Evolutionary conservation across 2,329 filamentous ascomycete species (phyloP).

Genomic region (Chaetoscypha palmicola): DNA sequence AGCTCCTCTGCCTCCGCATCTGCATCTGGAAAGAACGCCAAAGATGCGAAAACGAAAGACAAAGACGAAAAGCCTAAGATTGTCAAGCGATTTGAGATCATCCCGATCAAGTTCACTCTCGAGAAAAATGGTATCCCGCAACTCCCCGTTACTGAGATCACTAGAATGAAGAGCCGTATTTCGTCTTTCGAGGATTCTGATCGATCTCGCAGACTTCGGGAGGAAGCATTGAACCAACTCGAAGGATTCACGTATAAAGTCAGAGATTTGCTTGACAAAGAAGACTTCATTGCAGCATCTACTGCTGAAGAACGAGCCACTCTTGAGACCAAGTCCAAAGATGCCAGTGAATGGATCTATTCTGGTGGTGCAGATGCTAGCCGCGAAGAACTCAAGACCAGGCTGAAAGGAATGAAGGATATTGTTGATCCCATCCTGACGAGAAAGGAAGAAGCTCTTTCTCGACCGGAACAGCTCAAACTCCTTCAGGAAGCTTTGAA

Average conservation of each 20-base stretch:
- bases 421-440: constrained; percentile 72
- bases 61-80: constrained; percentile 19
- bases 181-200: constrained; percentile 83
- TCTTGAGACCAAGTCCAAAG: constrained; percentile 62
- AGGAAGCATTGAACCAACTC: constrained; percentile 87
- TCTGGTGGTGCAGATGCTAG: constrained; percentile 72
- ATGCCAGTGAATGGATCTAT: constrained; percentile 84
- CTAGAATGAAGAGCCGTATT: constrained; percentile 52
- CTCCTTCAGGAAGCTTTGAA: constrained; percentile 63
- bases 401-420: constrained; percentile 68
- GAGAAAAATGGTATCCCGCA: constrained; percentile 26
- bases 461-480: constrained; percentile 64
- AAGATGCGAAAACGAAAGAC: constrained; percentile 13
- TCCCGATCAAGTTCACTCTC: constrained; percentile 27
- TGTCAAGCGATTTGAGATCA: constrained; percentile 27
- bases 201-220: constrained; percentile 64
- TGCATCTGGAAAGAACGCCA: constrained; percentile 14
- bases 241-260: constrained; percentile 88
- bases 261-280: constrained; percentile 73
- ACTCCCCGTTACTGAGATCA: constrained; percentile 25
- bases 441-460: constrained; percentile 63
- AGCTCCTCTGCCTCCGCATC: constrained; percentile 36
- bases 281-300: constrained; percentile 64
- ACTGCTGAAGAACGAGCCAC: constrained; percentile 58
- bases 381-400: constrained; percentile 66